Base-by-base conservation (phyloP, 169 alveolate species). In the Plasmodium blacklocki region DNA sequence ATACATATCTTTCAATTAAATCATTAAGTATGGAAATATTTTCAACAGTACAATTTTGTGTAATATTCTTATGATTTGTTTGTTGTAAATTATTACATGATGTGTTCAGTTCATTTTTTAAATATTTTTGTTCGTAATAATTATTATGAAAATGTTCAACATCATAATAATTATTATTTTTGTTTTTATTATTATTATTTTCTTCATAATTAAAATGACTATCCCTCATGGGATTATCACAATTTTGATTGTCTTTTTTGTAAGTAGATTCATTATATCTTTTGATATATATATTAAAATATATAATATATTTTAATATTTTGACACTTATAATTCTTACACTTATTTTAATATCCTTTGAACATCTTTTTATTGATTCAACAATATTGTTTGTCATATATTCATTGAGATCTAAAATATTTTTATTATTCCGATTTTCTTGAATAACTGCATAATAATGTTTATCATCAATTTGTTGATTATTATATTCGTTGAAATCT, bases 341-440 rank as follows among this genome's bases (percentile, higher is more conserved):
- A 32, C 88, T 67, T n/a, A 73, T 50, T 72, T 86, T 86, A 23
- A 86, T 73, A 52, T 86, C 92, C 58, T 86, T 86, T n/a, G 92
- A 71, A 54, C 88, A 72, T 14, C 92, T 47, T 58, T 56, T 70
- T 23, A 86, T 62, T 18, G 92, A 58, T n/a, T 86, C 86, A 39
- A 86, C 49, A 23, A 86, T 62, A n/a, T 70, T 62, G 60, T 72
- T 32, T 21, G 92, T 86, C 14, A 86, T 72, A 39, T 72, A 86
- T 8, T 86, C 88, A 32, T 86, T 86, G 15, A 86, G 32, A 39
- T 86, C 75, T 12, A 86, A 23, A 39, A 39, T 39, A 39, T 39
- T 39, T 39, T 39, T 39, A 39, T 39, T 9, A 39, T 39, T 6
- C 47, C 9, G 47, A 5, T 39, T 14, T 56, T 15, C 2, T 1